phyloP scores from a whole-genome alignment of 2,329 filamentous ascomycete species.

The Herpotrichia juniperi region DNA sequence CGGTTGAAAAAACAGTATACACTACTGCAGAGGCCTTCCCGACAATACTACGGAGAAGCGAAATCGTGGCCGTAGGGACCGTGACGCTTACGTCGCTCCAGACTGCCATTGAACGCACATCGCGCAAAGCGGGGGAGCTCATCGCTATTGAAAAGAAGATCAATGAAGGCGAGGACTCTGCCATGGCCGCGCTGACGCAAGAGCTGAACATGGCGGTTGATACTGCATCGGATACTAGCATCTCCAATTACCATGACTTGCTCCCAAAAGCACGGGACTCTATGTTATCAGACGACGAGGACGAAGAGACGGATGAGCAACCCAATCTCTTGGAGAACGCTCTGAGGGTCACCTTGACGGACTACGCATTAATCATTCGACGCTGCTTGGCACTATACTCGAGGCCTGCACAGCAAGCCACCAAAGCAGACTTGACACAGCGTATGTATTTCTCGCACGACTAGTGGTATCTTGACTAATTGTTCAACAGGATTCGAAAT shows the following conservation, averaged over 20 bases:
- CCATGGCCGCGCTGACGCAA: slow-evolving; percentile 72
- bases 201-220: slow-evolving; percentile 80
- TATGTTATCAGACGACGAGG: slow-evolving; percentile 33
- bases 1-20: slow-evolving; percentile 83
- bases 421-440: slow-evolving; percentile 64
- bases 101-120: slow-evolving; percentile 88
- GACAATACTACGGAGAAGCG: slow-evolving; percentile 85
- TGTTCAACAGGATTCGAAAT: slow-evolving; percentile 50
- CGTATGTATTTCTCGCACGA: slow-evolving; percentile 58
- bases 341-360: slow-evolving; percentile 82
- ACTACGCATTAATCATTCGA: slow-evolving; percentile 88
- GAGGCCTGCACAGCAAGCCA: slow-evolving; percentile 66
- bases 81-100: slow-evolving; percentile 75
- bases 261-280: slow-evolving; percentile 60
- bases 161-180: slow-evolving; percentile 72
- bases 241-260: slow-evolving; percentile 77
- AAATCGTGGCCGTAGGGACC: slow-evolving; percentile 74
- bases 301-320: slow-evolving; percentile 52
- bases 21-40: slow-evolving; percentile 86
- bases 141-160: slow-evolving; percentile 75
- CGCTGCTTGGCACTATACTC: slow-evolving; percentile 75
- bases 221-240: slow-evolving; percentile 73
- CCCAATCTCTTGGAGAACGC: slow-evolving; percentile 71
- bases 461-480: slow-evolving; percentile 18
- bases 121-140: slow-evolving; percentile 89